These are phyloP conservation scores for Boechera divaricarpa DNA, from an alignment of 345 rosid genomes.

Conservation along the genomic window DNA sequence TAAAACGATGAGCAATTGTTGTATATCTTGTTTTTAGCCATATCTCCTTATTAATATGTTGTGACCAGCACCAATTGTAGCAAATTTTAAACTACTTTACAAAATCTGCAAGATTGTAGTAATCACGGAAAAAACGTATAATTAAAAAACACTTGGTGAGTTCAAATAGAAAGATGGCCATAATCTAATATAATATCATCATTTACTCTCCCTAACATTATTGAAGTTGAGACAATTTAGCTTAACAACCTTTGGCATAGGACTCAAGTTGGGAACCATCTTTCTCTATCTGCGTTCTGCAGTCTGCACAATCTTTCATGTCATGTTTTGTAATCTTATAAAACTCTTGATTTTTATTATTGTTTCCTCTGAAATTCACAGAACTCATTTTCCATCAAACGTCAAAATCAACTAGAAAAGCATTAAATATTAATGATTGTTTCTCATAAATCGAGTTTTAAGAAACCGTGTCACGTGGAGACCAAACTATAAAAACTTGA, in stretches of 20 bases:
- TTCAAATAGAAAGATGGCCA: not conserved
- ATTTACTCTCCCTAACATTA: slow-evolving; percentile 19
- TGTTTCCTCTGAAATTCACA: slow-evolving; percentile 26
- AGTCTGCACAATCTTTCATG: slow-evolving; percentile 34
- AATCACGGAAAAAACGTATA: not conserved
- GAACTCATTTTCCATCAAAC: slow-evolving; percentile 43
- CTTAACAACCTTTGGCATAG: slow-evolving; percentile 27
- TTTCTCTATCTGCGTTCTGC: not conserved
- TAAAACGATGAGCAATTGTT: too few relatives aligned
- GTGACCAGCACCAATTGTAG: not conserved
- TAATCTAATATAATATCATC: slow-evolving; percentile 1
- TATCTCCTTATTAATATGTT: too few relatives aligned
- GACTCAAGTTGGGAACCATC: slow-evolving; percentile 33
- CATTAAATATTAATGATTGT: slow-evolving; percentile 44
- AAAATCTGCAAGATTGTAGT: not conserved
- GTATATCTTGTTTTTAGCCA: too few relatives aligned
- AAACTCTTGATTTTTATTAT: slow-evolving; percentile 24
- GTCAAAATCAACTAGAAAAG: slow-evolving; percentile 38
- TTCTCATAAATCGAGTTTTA: slow-evolving; percentile 43
- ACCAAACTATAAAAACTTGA: slow-evolving; percentile 28
- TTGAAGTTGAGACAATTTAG: slow-evolving; percentile 26
- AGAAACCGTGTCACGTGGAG: slow-evolving; percentile 45
- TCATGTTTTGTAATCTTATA: slow-evolving; percentile 34
- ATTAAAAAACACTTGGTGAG: not conserved
- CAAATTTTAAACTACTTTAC: not conserved